Evolutionary conservation across 805 yeast genomes (phyloP).

Genomic region (Cyberlindnera nakhonratchasimensis): DNA sequence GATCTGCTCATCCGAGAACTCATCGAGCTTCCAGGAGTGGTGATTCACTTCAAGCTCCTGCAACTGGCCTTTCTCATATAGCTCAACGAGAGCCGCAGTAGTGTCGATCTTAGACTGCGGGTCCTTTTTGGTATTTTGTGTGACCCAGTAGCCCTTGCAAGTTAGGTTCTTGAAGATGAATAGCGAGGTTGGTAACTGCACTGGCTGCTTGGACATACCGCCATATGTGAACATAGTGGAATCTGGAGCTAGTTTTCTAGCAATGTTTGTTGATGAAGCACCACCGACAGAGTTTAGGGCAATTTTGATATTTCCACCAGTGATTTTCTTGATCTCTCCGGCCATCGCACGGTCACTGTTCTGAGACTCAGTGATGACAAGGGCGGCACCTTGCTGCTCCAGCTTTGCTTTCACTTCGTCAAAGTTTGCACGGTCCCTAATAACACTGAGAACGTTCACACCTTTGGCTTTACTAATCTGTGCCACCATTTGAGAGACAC

Average conservation of each 20-base stretch:
- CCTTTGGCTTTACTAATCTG: slow-evolving; percentile 83
- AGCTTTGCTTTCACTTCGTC: slow-evolving; percentile 58
- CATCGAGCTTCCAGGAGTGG: slow-evolving; percentile 28
- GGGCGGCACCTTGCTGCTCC: slow-evolving; percentile 69
- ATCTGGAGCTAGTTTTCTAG: slow-evolving; percentile 71
- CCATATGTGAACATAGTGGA: slow-evolving; percentile 91
- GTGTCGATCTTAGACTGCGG: slow-evolving; percentile 58
- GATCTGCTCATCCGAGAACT: slow-evolving; percentile 36
- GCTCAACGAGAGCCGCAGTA: slow-evolving; percentile 50
- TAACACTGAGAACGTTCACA: slow-evolving; percentile 78
- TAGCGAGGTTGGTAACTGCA: slow-evolving; percentile 81
- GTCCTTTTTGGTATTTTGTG: slow-evolving; percentile 55
- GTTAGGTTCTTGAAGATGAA: slow-evolving; percentile 87
- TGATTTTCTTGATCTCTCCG: slow-evolving; percentile 52
- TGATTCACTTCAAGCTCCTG: slow-evolving; percentile 38
- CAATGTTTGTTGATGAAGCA: slow-evolving; percentile 71
- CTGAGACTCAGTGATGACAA: slow-evolving; percentile 85
- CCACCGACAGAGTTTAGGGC: slow-evolving; percentile 97
- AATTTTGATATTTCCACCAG: slow-evolving; percentile 55
- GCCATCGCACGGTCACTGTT: slow-evolving; percentile 66
- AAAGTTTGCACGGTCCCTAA: slow-evolving; percentile 80
- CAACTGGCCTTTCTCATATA: slow-evolving; percentile 55
- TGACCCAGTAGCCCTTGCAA: slow-evolving; percentile 91
- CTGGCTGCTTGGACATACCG: slow-evolving; percentile 96
- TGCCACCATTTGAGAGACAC: slow-evolving; percentile 88